phyloP scores from a whole-genome alignment of 345 rosid species.

The Erysimum cheiranthoides region DNA sequence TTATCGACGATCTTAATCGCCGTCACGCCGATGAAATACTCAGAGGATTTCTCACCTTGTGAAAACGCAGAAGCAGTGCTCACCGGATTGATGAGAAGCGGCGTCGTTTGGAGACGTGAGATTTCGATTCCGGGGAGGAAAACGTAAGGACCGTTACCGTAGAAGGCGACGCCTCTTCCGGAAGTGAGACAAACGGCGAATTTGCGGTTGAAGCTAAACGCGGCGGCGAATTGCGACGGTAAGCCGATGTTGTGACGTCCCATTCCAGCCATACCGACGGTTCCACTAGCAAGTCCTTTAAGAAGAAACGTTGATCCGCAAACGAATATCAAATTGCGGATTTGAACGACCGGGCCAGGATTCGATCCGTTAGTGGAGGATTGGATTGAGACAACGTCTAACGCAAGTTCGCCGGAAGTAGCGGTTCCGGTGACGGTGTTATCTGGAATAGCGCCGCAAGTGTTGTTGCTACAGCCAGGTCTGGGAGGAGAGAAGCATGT shows the following conservation, averaged over 20 bases:
- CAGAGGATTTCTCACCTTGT: conserved; percentile 60
- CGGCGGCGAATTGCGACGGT: conserved; percentile 57
- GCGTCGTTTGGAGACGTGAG: conserved; percentile 58
- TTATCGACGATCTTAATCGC: conserved; percentile 50
- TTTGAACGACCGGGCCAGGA: conserved; percentile 56
- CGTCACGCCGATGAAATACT: conserved; percentile 67
- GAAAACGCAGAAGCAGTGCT: conserved; percentile 52
- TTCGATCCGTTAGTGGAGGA: conserved; percentile 76
- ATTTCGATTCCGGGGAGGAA: conserved; percentile 60
- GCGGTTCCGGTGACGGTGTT: conserved; percentile 54
- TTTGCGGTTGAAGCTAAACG: conserved; percentile 59
- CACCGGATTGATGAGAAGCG: conserved; percentile 57
- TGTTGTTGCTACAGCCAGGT: conserved; percentile 78
- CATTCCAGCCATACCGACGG: conserved; percentile 63
- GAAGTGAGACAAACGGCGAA: conserved; percentile 63
- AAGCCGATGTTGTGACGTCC: conserved; percentile 56
- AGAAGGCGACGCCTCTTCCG: conserved; percentile 58
- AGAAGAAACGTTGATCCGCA: conserved; percentile 54
- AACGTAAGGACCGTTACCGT: conserved; percentile 63
- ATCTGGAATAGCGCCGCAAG: conserved; percentile 55
- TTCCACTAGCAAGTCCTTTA: conserved; percentile 57
- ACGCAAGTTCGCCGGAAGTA: conserved; percentile 59
- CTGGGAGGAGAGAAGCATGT: conserved; percentile 52
- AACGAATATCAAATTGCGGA: conserved; percentile 48
- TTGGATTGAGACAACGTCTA: conserved; percentile 61